Evolutionary conservation across 2,329 filamentous ascomycete species (phyloP), one percentile per base, ranked within the genome.

Genomic region (Clonostachys solani): DNA sequence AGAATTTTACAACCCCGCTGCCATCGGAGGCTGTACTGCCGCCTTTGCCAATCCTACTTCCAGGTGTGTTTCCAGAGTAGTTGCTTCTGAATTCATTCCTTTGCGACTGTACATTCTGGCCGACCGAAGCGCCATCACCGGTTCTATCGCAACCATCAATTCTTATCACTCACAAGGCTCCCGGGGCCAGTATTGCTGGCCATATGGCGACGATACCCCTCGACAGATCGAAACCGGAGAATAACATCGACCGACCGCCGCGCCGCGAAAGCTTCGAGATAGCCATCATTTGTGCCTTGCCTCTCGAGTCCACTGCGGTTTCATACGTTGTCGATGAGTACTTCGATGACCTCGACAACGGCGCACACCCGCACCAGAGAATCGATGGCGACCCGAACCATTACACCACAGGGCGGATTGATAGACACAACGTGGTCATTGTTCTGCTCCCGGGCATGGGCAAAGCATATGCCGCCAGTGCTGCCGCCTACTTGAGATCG

Each of bases 391-490:
- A 65, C 40, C 36, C 45, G 4, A 64, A 63, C 43, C 19, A 46
- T 29, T 66, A 65, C 41, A 52, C 53, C 0, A 56, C 48, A 12
- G 62, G 54, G 4, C 18, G 23, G 9, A 45, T 65, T 29, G 56
- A 57, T 12, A 35, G 48, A 5, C 54, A 61, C 36, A 53, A 59
- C 45, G 59, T 62, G n/a, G 61, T 68, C 10, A 49, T 66, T 3
- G 55, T 51, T 2, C 47, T 54, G 33, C 51, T 67, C 49, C 54
- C 61, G 2, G 55, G 52, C 10, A 60, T 61, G 50, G 63, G 63
- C 2, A 62, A 55, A 42, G 50, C 45, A 3, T 51, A 37, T 16
- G 54, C 58, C 5, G 53, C 62, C 3, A 44, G 37, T 9, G 55
- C 50, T 16, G 51, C 55, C 13, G 40, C 35, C 12, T 46, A 19